A percentile compares a stretch with the other conserved stretches of the same genome.
These are phyloP conservation scores for Stachybotrys elegans DNA, from an alignment of 2,329 filamentous ascomycete species.

Conservation along the genomic window DNA sequence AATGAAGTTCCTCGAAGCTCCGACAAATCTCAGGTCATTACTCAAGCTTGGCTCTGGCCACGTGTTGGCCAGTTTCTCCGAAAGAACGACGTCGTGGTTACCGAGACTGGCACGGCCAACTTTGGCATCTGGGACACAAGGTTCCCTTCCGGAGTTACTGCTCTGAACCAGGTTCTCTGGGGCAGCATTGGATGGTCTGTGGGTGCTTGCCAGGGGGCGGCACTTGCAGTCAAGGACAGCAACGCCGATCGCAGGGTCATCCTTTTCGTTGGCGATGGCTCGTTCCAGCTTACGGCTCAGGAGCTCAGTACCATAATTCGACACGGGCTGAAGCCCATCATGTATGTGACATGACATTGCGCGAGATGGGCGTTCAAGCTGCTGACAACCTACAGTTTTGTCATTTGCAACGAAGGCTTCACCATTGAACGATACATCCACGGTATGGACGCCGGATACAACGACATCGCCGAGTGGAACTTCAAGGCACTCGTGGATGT, in stretches of 20 bases:
- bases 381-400: constrained; percentile 49
- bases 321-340: constrained; percentile 67
- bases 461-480: constrained; percentile 74
- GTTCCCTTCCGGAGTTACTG: constrained; percentile 73
- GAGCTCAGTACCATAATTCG: constrained; percentile 81
- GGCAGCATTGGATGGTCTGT: constrained; percentile 60
- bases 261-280: constrained; percentile 85
- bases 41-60: constrained; percentile 74
- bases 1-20: constrained; percentile 41
- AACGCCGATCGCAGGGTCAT: constrained; percentile 61
- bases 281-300: constrained; percentile 78
- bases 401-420: constrained; percentile 84
- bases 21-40: constrained; percentile 45
- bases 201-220: constrained; percentile 58
- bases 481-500: constrained; percentile 62
- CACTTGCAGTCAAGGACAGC: constrained; percentile 66
- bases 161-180: constrained; percentile 75
- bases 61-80: constrained; percentile 67
- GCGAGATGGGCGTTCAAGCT: background rate
- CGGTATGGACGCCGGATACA: constrained; percentile 73
- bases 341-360: constrained; percentile 51
- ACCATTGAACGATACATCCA: constrained; percentile 89
- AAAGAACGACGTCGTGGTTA: constrained; percentile 71
- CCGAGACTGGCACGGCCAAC: constrained; percentile 83
- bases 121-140: constrained; percentile 84